Evolutionary conservation across 1,284 basidiomycete species (phyloP).

Genomic region (Boletus hoseneyae): DNA sequence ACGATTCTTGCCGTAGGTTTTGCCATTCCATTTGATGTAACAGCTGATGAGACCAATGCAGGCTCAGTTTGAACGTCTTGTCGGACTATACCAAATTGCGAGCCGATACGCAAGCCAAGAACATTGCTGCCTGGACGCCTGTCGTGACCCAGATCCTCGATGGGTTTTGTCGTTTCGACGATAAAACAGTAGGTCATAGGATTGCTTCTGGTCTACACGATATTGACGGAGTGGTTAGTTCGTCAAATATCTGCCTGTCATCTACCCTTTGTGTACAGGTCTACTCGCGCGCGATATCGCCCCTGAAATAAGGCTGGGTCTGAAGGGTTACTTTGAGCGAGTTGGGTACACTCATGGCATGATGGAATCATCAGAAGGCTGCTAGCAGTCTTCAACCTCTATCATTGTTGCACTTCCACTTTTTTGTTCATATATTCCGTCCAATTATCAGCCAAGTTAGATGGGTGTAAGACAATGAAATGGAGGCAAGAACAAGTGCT

Average conservation of each 20-base stretch:
- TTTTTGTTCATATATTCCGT: constrained; percentile 35
- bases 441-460: constrained; percentile 24
- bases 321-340: constrained; percentile 74
- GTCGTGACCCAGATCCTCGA: constrained; percentile 92
- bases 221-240: constrained; percentile 60
- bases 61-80: constrained; percentile 87
- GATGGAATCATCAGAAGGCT: constrained; percentile 50
- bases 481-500: constrained; percentile 29
- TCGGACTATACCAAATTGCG: constrained; percentile 90
- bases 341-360: constrained; percentile 75
- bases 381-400: constrained; percentile 13
- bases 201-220: neutral
- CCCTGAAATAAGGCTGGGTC: constrained; percentile 73
- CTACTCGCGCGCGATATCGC: constrained; percentile 78
- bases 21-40: neutral
- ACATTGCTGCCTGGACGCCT: constrained; percentile 97
- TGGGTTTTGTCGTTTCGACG: constrained; percentile 87
- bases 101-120: constrained; percentile 90
- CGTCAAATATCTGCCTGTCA: constrained; percentile 74
- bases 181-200: constrained; percentile 68
- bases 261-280: constrained; percentile 85
- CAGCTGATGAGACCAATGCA: constrained; percentile 31
- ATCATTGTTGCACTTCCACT: constrained; percentile 8
- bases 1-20: constrained; percentile 83
- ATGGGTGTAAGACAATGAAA: constrained; percentile 18